A percentile compares a stretch with the other conserved stretches of the same genome.
Evolutionary conservation across 805 yeast genomes (phyloP).

Genomic region (Pichia gijzeniarum): DNA sequence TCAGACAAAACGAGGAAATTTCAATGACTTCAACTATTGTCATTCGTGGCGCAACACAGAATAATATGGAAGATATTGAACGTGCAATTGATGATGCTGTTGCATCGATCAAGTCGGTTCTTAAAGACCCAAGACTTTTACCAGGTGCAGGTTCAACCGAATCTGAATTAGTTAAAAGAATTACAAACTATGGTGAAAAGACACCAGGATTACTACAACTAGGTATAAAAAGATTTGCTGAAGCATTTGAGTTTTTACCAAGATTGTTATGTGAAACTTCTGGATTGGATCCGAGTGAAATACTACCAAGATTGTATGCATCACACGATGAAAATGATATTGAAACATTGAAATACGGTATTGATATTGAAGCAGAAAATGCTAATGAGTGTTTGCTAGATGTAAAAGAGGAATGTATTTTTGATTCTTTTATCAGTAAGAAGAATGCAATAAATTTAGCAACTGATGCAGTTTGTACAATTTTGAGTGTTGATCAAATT

Average conservation of each 20-base stretch:
- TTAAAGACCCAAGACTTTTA: constrained; percentile 72
- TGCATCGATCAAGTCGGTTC: constrained; percentile 79
- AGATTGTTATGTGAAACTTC: constrained; percentile 90
- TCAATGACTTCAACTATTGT: constrained; percentile 90
- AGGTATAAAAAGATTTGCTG: constrained; percentile 90
- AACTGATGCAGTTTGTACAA: constrained; percentile 90
- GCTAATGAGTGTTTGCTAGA: constrained; percentile 60
- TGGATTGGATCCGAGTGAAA: constrained; percentile 85
- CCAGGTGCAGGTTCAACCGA: constrained; percentile 98
- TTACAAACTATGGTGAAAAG: constrained; percentile 81
- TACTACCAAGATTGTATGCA: constrained; percentile 83
- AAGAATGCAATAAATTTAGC: constrained; percentile 87
- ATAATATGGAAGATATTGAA: constrained; percentile 88
- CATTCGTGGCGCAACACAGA: constrained; percentile 94
- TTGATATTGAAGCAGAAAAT: constrained; percentile 74
- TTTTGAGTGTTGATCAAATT: constrained; percentile 89
- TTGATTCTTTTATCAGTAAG: constrained; percentile 75
- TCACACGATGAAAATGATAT: constrained; percentile 57
- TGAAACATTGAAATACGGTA: constrained; percentile 42
- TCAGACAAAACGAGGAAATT: constrained; percentile 62
- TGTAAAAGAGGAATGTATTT: constrained; percentile 61
- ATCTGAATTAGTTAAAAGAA: constrained; percentile 73
- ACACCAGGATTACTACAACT: constrained; percentile 91
- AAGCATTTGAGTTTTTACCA: constrained; percentile 92
- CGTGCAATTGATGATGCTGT: constrained; percentile 98